Percentiles rank a stretch among this genome's conserved stretches.
These are phyloP conservation scores for Crepidotus variabilis DNA, from an alignment of 768 basidiomycete genomes.

Conservation along the genomic window DNA sequence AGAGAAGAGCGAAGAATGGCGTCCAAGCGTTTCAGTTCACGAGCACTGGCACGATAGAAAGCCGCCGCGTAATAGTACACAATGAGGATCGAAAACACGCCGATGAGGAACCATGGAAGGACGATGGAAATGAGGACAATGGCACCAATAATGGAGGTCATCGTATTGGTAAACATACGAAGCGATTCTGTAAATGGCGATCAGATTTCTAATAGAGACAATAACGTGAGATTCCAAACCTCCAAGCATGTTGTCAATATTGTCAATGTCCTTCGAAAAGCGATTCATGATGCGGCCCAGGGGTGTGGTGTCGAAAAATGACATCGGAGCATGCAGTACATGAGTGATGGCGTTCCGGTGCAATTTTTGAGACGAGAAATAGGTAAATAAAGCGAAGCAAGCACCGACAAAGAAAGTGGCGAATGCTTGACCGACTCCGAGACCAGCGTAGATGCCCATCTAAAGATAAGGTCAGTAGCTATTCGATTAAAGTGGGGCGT, in stretches of 20 bases:
- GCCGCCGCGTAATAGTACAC: conserved; percentile 68
- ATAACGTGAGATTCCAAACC: conserved; percentile 25
- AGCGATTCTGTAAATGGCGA: conserved; percentile 49
- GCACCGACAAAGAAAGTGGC: conserved; percentile 66
- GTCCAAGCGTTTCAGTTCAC: conserved; percentile 83
- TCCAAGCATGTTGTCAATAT: conserved; percentile 70
- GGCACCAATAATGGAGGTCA: conserved; percentile 66
- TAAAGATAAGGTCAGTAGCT: conserved; percentile 22
- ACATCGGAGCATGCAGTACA: conserved; percentile 84
- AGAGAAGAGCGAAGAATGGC: conserved; percentile 82
- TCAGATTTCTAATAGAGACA: neutral
- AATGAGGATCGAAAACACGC: conserved; percentile 53
- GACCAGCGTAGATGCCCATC: conserved; percentile 79
- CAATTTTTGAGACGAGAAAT: conserved; percentile 69
- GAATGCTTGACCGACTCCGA: conserved; percentile 70
- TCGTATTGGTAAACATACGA: conserved; percentile 66
- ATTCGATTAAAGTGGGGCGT: neutral
- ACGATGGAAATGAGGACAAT: conserved; percentile 76
- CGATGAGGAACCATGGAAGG: conserved; percentile 83
- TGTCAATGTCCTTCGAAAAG: conserved; percentile 85
- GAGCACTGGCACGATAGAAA: conserved; percentile 83
- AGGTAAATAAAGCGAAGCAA: conserved; percentile 64
- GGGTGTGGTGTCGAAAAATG: conserved; percentile 87
- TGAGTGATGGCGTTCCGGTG: conserved; percentile 67
- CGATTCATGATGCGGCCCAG: conserved; percentile 88